Evolutionary conservation across 345 rosid species (phyloP), one percentile per base, ranked within the genome.

Genomic region (Camelina hispida): DNA sequence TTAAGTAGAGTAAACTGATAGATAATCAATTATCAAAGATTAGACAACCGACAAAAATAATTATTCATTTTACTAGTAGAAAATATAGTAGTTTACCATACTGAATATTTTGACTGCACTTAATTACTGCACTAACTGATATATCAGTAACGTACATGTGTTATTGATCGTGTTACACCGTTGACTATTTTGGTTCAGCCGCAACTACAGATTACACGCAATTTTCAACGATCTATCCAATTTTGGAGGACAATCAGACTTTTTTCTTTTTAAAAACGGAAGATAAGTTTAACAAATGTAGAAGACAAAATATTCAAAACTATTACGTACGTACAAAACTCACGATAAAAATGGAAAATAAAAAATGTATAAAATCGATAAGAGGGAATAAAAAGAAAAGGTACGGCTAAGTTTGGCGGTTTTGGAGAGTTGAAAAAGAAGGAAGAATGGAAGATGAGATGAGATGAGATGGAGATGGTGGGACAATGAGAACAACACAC

Each of bases 321-420:
- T 15, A 35, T 44, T 34, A 65, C 40, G 59, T 22, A 16, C n/a
- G 30, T 28, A 28, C 30, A 28, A 53, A 35, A 25, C 3, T 14
- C 7, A 2, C 30, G 15, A 10, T 6, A 11, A 11, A 14, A 17
- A 15, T 0, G 13, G 13, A 14, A 54, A 2, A 40, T 10, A 37
- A 22, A 64, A 12, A 53, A 43, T 2, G 15, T 52, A 56, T 46
- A 13, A 28, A 46, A 25, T 8, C 5, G 18, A 50, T 34, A 16
- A 23, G 16, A 37, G 13, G 17, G 20, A 60, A 44, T 44, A 25
- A 30, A 60, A 44, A 62, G 8, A 47, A 66, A 71, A 57, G 73
- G 77, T 34, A 58, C 62, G 77, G 73, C 57, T 71, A 58, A 28
- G 77, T 71, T 77, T 77, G 81, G 81, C 72, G 80, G 80, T 71